Evolutionary conservation across 306 rosid species (phyloP).

Genomic region (Benincasa hispida): DNA sequence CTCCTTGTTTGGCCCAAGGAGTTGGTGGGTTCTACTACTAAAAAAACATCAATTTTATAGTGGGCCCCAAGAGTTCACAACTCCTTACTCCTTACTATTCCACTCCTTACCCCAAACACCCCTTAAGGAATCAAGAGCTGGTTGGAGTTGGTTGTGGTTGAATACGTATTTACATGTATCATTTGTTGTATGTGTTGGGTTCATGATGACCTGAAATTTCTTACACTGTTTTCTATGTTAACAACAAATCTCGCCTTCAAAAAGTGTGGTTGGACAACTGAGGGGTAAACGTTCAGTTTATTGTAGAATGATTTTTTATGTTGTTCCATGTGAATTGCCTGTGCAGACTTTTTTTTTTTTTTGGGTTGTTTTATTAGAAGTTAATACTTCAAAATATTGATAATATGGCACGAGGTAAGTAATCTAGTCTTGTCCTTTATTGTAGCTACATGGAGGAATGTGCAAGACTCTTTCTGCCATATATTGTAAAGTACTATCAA

Average conservation of each 20-base stretch:
- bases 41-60: too few species aligned
- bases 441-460: constrained; percentile 88
- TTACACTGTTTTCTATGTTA: background rate
- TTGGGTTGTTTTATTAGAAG: background rate
- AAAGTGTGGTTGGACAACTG: background rate
- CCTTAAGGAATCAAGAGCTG: background rate
- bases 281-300: background rate
- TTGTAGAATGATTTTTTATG: background rate
- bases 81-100: too few species aligned
- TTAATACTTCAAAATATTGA: background rate
- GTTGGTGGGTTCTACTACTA: too few species aligned
- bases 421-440: constrained; percentile 11
- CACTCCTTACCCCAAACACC: too few species aligned
- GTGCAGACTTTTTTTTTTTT: background rate
- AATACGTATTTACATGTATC: background rate
- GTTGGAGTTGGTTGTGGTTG: background rate
- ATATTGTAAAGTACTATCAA: constrained; percentile 59
- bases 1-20: too few species aligned
- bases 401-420: background rate
- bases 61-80: too few species aligned
- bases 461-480: constrained; percentile 76
- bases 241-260: background rate
- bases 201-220: background rate
- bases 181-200: background rate
- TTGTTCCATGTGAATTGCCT: background rate